A percentile compares a stretch with the other conserved stretches of the same genome.
phyloP scores from a whole-genome alignment of 805 yeast species.

The Candida tallmaniae region DNA sequence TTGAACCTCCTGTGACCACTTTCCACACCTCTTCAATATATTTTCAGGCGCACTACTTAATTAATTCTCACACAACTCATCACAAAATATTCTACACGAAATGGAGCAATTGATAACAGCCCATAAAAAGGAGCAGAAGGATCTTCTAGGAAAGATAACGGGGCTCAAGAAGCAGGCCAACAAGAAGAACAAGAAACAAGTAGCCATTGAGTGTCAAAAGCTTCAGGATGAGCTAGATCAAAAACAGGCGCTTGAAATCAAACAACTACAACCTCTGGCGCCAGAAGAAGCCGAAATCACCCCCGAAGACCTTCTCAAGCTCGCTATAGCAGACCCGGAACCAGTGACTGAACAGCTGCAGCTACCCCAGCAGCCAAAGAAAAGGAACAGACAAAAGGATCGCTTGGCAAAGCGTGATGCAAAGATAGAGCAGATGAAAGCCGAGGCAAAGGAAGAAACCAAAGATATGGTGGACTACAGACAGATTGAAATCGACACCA shows the following conservation, averaged over 20 bases:
- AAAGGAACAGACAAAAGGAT: constrained; percentile 82
- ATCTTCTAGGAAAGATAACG: constrained; percentile 62
- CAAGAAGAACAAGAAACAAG: constrained; percentile 69
- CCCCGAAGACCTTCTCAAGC: constrained; percentile 8
- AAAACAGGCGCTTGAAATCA: constrained; percentile 53
- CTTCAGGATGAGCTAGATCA: constrained; percentile 53
- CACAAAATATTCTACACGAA: too few relatives aligned
- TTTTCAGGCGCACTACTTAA: too few relatives aligned
- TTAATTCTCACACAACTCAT: too few relatives aligned
- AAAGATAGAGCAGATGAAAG: constrained; percentile 54
- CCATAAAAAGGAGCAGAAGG: constrained; percentile 67
- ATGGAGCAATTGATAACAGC: neutral
- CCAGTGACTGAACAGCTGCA: neutral
- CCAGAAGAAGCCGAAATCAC: constrained; percentile 1
- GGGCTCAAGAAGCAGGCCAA: constrained; percentile 80
- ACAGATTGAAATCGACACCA: constrained; percentile 64
- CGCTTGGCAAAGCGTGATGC: constrained; percentile 73
- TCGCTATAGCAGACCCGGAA: neutral
- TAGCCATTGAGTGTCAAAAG: constrained; percentile 52
- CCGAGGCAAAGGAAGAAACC: constrained; percentile 73
- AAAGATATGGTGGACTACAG: constrained; percentile 57
- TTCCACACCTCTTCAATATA: too few relatives aligned
- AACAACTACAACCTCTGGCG: constrained; percentile 8
- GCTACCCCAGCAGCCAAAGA: constrained; percentile 2
- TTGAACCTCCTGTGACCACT: too few relatives aligned